Percentiles rank a stretch among this genome's conserved stretches.
Evolutionary conservation across 805 yeast species (phyloP).

Genomic region (Kluyveromyces starmeri): DNA sequence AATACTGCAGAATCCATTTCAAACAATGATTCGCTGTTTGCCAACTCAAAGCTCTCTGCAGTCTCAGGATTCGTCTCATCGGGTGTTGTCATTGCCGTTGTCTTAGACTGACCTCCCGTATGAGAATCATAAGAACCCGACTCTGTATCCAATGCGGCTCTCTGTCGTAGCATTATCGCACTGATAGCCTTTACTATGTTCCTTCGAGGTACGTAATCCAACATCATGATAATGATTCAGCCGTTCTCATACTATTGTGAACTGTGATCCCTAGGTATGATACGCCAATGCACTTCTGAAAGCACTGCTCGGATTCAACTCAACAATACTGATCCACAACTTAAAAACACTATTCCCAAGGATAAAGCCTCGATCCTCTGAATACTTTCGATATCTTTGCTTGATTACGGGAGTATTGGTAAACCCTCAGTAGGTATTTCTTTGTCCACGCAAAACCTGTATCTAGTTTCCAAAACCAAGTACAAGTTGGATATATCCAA

Average conservation of each 20-base stretch:
- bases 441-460: too few species aligned
- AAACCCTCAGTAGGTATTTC: too few species aligned
- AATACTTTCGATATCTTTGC: too few species aligned
- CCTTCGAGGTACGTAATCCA: not conserved
- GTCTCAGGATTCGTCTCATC: not conserved
- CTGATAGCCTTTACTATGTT: conserved; percentile 1
- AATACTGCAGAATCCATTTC: conserved; percentile 19
- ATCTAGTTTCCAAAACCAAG: too few species aligned
- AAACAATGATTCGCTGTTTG: conserved; percentile 2
- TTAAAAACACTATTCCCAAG: too few species aligned
- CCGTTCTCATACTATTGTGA: not conserved
- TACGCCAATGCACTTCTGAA: too few species aligned
- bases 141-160: not conserved
- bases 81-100: not conserved
- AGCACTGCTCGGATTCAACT: too few species aligned
- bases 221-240: not conserved
- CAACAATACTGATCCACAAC: too few species aligned
- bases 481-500: too few species aligned
- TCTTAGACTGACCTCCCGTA: not conserved
- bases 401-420: too few species aligned
- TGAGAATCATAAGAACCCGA: not conserved
- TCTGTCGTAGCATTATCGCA: conserved; percentile 3
- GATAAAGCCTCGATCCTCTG: too few species aligned
- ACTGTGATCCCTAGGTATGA: too few species aligned
- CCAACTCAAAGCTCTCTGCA: conserved; percentile 1